Conservation (phyloP, 805 yeast genomes). For the Candida pini region DNA sequence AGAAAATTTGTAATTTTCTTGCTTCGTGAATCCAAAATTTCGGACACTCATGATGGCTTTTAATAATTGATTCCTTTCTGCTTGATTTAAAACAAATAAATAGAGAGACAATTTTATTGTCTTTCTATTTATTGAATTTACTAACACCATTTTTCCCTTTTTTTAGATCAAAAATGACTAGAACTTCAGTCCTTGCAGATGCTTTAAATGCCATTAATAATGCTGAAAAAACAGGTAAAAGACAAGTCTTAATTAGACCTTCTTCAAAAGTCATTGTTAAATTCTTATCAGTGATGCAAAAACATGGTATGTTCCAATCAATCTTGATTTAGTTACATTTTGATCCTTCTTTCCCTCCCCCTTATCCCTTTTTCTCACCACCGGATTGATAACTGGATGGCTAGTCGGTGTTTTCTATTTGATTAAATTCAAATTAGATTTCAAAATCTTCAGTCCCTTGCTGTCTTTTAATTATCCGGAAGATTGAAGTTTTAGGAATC, state of each 20-base stretch:
- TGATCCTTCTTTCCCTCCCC: not conserved
- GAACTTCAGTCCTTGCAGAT: conserved; percentile 98
- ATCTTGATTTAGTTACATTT: conserved; percentile 1
- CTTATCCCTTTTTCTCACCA: conserved; percentile 11
- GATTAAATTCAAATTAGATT: conserved; percentile 1
- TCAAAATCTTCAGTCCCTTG: conserved; percentile 53
- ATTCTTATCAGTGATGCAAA: conserved; percentile 95
- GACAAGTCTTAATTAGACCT: conserved; percentile 98
- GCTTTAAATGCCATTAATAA: conserved; percentile 98
- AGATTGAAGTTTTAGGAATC: conserved; percentile 43
- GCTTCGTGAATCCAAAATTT: conserved; percentile 38
- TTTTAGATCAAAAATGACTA: conserved; percentile 63
- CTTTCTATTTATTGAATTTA: too few species aligned
- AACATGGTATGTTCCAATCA: conserved; percentile 64
- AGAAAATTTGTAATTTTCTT: not conserved
- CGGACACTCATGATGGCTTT: conserved; percentile 45
- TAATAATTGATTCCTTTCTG: conserved; percentile 18
- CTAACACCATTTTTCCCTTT: conserved; percentile 16
- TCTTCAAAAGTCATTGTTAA: conserved; percentile 97
- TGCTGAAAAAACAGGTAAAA: conserved; percentile 99
- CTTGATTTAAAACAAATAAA: conserved; percentile 18
- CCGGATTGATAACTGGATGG: conserved; percentile 99
- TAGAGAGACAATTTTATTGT: too few species aligned
- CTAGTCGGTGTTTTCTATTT: conserved; percentile 53
- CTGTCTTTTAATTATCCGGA: conserved; percentile 98